Conservation (phyloP, 352 stramenopile genomes). For the Phytophthora pistaciae region DNA sequence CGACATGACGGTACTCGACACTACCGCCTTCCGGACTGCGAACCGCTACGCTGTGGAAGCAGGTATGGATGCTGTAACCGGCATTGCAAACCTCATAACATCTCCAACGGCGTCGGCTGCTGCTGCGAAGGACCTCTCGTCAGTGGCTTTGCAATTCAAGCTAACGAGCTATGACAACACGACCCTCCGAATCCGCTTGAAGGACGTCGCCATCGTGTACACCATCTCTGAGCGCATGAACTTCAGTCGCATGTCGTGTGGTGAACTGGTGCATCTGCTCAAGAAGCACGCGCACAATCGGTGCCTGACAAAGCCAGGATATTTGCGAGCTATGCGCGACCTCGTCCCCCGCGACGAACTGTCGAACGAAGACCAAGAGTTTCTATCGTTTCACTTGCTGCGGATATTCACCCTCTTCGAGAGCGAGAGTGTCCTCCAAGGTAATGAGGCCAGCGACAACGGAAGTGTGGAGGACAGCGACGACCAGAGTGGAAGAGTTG, state of each 20-base stretch:
- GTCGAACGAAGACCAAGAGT: slow-evolving; percentile 89
- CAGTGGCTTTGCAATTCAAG: slow-evolving; percentile 87
- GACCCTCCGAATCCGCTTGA: slow-evolving; percentile 80
- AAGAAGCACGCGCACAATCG: slow-evolving; percentile 77
- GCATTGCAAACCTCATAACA: slow-evolving; percentile 70
- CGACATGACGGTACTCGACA: slow-evolving; percentile 47
- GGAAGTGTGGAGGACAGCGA: slow-evolving; percentile 31
- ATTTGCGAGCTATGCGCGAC: slow-evolving; percentile 80
- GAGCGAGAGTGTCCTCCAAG: slow-evolving; percentile 65
- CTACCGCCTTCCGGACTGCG: slow-evolving; percentile 30
- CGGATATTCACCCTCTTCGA: slow-evolving; percentile 88
- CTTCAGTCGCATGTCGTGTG: slow-evolving; percentile 71
- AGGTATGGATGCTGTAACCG: slow-evolving; percentile 64
- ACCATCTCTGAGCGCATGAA: slow-evolving; percentile 89
- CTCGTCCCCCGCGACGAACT: slow-evolving; percentile 76
- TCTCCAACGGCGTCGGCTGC: slow-evolving; percentile 55
- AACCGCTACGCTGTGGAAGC: slow-evolving; percentile 50
- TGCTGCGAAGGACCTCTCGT: slow-evolving; percentile 66
- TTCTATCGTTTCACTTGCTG: slow-evolving; percentile 87
- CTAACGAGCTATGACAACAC: slow-evolving; percentile 89
- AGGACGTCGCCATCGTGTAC: slow-evolving; percentile 89
- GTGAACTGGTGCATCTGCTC: slow-evolving; percentile 74
- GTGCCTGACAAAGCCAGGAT: slow-evolving; percentile 77
- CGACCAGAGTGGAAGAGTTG: slow-evolving; percentile 22
- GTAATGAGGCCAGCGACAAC: slow-evolving; percentile 43